Conservation (phyloP, 2,329 filamentous ascomycete species). For the Fusarium albosuccineum region DNA sequence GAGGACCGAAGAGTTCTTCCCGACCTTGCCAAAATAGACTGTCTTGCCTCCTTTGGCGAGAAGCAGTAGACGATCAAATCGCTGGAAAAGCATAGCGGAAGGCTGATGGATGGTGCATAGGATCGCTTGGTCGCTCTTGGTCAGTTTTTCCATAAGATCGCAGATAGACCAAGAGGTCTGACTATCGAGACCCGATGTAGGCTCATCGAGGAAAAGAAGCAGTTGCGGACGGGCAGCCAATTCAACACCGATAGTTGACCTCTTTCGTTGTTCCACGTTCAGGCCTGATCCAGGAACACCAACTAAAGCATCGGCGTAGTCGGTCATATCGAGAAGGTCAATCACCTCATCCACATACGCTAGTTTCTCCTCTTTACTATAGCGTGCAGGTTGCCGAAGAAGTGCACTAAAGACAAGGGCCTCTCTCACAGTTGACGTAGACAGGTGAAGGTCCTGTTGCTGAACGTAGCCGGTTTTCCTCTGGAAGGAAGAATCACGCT, state of each 20-base stretch:
- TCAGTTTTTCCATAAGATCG: constrained; percentile 69
- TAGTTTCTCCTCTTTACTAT: constrained; percentile 78
- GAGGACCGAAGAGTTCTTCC: constrained; percentile 65
- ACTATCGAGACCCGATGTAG: constrained; percentile 69
- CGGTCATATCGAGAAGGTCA: constrained; percentile 71
- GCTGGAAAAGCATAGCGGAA: constrained; percentile 61
- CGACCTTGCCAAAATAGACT: constrained; percentile 76
- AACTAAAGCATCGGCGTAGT: constrained; percentile 73
- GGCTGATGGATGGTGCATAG: constrained; percentile 67
- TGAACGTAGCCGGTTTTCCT: constrained; percentile 90
- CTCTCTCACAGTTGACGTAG: constrained; percentile 83
- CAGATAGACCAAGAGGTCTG: constrained; percentile 72
- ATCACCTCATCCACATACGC: constrained; percentile 85
- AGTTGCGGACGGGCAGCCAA: constrained; percentile 66
- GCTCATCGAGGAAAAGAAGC: constrained; percentile 70
- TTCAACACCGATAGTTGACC: constrained; percentile 69
- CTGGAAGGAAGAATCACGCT: constrained; percentile 82
- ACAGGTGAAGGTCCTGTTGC: constrained; percentile 86
- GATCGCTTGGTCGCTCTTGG: constrained; percentile 62
- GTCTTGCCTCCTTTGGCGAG: constrained; percentile 69
- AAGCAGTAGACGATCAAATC: constrained; percentile 70
- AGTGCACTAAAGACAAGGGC: constrained; percentile 85
- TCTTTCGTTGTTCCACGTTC: constrained; percentile 70
- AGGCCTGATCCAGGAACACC: constrained; percentile 70
- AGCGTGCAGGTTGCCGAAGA: constrained; percentile 79